Conservation (phyloP, 164 flowering plant genomes). For the Chloranthus sessilifolius region DNA sequence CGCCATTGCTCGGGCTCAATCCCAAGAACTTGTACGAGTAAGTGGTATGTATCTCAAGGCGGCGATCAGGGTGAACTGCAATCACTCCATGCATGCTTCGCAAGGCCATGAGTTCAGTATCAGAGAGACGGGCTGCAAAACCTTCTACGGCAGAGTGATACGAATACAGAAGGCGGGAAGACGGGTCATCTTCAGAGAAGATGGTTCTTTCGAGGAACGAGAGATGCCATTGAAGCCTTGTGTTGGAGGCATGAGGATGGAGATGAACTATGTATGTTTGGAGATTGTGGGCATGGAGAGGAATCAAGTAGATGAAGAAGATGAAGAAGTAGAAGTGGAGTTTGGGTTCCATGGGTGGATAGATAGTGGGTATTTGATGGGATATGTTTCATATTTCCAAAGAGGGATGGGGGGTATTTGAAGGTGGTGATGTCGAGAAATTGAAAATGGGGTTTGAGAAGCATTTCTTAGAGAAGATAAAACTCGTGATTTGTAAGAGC, state of each 20-base stretch:
- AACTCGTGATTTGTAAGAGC: slow-evolving; percentile 73
- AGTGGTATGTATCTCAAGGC: slow-evolving; percentile 57
- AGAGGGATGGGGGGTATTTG: slow-evolving; percentile 46
- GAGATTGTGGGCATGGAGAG: slow-evolving; percentile 24
- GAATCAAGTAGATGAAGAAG: slow-evolving; percentile 15
- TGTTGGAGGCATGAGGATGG: slow-evolving; percentile 44
- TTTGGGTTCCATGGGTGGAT: slow-evolving; percentile 29
- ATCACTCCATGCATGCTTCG: slow-evolving; percentile 41
- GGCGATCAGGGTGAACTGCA: slow-evolving; percentile 48
- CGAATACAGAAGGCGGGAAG: slow-evolving; percentile 70
- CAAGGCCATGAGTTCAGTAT: slow-evolving; percentile 33
- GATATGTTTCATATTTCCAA: background rate
- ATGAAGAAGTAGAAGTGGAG: slow-evolving; percentile 11
- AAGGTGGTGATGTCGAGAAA: slow-evolving; percentile 33
- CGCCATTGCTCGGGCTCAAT: slow-evolving; percentile 22
- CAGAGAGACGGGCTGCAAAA: slow-evolving; percentile 70
- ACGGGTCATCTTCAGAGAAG: slow-evolving; percentile 21
- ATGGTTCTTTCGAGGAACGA: slow-evolving; percentile 47
- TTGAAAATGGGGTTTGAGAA: slow-evolving; percentile 14
- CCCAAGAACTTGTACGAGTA: slow-evolving; percentile 83
- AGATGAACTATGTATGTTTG: slow-evolving; percentile 80
- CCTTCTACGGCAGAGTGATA: slow-evolving; percentile 74
- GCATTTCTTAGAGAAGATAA: slow-evolving; percentile 26
- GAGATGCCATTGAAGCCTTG: slow-evolving; percentile 58
- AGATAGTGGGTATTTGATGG: slow-evolving; percentile 16